These are phyloP conservation scores for Usnea hakonensis DNA, from an alignment of 495 filamentous ascomycete genomes.

Conservation along the genomic window DNA sequence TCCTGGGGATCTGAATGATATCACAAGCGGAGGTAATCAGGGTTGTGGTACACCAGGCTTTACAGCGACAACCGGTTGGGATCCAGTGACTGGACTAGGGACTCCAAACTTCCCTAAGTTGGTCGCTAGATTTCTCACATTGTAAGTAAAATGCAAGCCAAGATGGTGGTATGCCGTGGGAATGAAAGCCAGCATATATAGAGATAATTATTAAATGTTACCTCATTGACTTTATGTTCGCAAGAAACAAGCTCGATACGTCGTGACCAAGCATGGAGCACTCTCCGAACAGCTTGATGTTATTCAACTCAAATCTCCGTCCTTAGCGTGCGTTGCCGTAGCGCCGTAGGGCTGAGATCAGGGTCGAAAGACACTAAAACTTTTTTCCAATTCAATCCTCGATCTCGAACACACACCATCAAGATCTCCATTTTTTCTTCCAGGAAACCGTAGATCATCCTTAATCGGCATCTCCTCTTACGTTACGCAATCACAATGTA, in stretches of 20 bases:
- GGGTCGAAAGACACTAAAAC: constrained; percentile 6
- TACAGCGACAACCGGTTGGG: constrained; percentile 47
- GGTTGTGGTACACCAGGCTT: constrained; percentile 54
- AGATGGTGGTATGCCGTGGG: not conserved
- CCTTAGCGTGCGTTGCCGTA: not conserved
- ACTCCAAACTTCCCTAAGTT: constrained; percentile 48
- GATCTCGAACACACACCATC: not conserved
- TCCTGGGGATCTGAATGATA: constrained; percentile 53
- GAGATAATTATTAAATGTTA: not conserved
- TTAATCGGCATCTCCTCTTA: not conserved
- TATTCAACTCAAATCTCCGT: not conserved
- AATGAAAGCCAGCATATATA: not conserved
- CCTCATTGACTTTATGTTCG: not conserved
- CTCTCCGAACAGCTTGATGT: not conserved
- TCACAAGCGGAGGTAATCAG: constrained; percentile 51
- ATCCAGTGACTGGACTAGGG: constrained; percentile 57
- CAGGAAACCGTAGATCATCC: not conserved
- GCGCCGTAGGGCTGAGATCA: not conserved
- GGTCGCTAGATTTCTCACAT: constrained; percentile 38
- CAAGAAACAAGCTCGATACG: no score
- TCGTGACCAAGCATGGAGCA: not conserved
- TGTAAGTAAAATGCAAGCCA: not conserved
- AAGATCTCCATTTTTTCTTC: not conserved
- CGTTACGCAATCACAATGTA: constrained; percentile 9
- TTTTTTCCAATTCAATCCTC: constrained; percentile 7